phyloP scores from a whole-genome alignment of 108 stramenopile species.

The Fistulifera solaris region DNA sequence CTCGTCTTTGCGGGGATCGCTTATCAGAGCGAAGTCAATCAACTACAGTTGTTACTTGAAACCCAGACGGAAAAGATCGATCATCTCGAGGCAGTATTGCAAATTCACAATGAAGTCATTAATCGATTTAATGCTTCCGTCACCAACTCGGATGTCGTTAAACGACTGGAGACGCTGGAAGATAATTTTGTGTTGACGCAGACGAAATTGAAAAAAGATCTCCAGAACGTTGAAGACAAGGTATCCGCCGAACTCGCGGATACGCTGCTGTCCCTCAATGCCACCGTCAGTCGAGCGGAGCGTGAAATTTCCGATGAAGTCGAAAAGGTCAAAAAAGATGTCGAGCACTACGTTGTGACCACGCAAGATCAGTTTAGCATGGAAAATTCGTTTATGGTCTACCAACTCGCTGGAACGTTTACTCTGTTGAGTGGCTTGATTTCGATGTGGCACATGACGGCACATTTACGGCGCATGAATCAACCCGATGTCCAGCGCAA shows the following conservation, averaged over 20 bases:
- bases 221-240: slow-evolving; percentile 15
- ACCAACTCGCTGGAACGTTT: slow-evolving; percentile 87
- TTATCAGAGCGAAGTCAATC: too few species aligned
- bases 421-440: slow-evolving; percentile 81
- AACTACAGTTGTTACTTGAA: too few species aligned
- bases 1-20: too few species aligned
- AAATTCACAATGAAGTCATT: slow-evolving; percentile 48
- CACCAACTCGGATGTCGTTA: slow-evolving; percentile 67
- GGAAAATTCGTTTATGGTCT: slow-evolving; percentile 91
- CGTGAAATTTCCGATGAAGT: slow-evolving; percentile 38
- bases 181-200: slow-evolving; percentile 20
- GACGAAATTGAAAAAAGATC: slow-evolving; percentile 11
- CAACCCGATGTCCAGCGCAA: slow-evolving; percentile 83
- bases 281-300: slow-evolving; percentile 39
- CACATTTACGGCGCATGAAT: slow-evolving; percentile 68
- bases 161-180: slow-evolving; percentile 33
- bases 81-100: slow-evolving; percentile 10
- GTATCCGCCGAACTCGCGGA: slow-evolving; percentile 23
- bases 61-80: background rate
- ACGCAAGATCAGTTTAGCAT: slow-evolving; percentile 87
- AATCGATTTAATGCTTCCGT: slow-evolving; percentile 67
- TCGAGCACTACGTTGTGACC: slow-evolving; percentile 48
- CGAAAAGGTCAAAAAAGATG: slow-evolving; percentile 51
- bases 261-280: slow-evolving; percentile 28
- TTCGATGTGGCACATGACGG: slow-evolving; percentile 89